Percentiles rank a stretch among this genome's conserved stretches.
phyloP scores from a whole-genome alignment of 2,329 filamentous ascomycete species.

The Verticillium zaregamsianum region DNA sequence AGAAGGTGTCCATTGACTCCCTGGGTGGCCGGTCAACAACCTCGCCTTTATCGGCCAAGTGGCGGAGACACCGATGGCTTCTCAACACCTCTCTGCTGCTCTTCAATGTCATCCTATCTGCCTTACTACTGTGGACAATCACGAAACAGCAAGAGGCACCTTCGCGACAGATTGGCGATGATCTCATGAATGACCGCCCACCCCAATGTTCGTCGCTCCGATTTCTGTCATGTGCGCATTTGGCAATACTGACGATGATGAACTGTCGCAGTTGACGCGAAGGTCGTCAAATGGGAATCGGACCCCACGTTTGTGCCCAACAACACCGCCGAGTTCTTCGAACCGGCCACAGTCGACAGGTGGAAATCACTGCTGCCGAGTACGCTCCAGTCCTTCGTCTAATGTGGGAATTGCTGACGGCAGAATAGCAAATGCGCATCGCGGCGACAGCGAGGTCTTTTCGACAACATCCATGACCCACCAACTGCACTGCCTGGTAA shows the following conservation, averaged over 20 bases:
- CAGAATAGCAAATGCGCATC: conserved; percentile 1
- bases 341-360: conserved; percentile 25
- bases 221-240: conserved; percentile 1
- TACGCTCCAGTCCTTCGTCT: conserved; percentile 13
- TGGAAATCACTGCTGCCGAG: conserved; percentile 37
- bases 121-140: conserved; percentile 9
- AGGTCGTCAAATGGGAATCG: conserved; percentile 31
- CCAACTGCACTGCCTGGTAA: conserved; percentile 34
- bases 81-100: conserved; percentile 9
- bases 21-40: background rate
- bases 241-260: background rate
- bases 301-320: conserved; percentile 34
- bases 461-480: conserved; percentile 37
- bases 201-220: conserved; percentile 20
- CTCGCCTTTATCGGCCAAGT: background rate
- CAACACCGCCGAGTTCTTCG: conserved; percentile 32
- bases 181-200: conserved; percentile 30
- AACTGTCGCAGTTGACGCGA: conserved; percentile 24
- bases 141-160: conserved; percentile 1
- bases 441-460: conserved; percentile 27
- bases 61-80: conserved; percentile 7
- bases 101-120: conserved; percentile 7
- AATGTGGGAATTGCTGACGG: conserved; percentile 20
- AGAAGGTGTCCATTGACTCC: conserved; percentile 3
- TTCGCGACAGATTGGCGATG: conserved; percentile 31